Percentiles rank a stretch among this genome's conserved stretches.
Evolutionary conservation across 176 grass and related monocot genomes (phyloP).

Genomic region (Musa itinerans): DNA sequence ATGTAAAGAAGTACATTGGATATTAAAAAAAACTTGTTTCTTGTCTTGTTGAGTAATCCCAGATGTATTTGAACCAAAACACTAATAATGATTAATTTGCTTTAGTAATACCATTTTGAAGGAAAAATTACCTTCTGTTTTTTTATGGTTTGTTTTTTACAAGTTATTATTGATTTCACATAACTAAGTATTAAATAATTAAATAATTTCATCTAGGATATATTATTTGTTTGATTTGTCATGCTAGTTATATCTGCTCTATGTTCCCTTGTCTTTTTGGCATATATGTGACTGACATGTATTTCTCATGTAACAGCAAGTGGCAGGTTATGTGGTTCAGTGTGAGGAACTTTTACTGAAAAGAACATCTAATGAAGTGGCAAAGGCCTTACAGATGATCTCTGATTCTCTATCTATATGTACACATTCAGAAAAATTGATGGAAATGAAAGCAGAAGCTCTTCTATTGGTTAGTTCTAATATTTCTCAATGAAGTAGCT

Average conservation of each 20-base stretch:
- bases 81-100: too few species aligned
- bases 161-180: too few species aligned
- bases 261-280: background rate
- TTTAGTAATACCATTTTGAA: too few species aligned
- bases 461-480: slow-evolving; percentile 50
- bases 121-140: too few species aligned
- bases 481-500: background rate
- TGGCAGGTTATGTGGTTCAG: slow-evolving; percentile 40
- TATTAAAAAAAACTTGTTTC: too few species aligned
- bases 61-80: too few species aligned
- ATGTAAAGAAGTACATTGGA: too few species aligned
- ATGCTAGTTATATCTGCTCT: background rate
- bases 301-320: slow-evolving; percentile 44
- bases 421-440: slow-evolving; percentile 64
- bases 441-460: slow-evolving; percentile 83
- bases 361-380: slow-evolving; percentile 44
- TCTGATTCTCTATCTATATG: slow-evolving; percentile 58
- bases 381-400: slow-evolving; percentile 57
- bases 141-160: too few species aligned
- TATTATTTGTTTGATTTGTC: background rate
- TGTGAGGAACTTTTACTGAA: slow-evolving; percentile 47
- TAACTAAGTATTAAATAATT: too few species aligned
- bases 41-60: too few species aligned
- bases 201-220: background rate
- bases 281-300: background rate